Base-by-base conservation (phyloP, 805 yeast genomes). In the Starmera caribaea region DNA sequence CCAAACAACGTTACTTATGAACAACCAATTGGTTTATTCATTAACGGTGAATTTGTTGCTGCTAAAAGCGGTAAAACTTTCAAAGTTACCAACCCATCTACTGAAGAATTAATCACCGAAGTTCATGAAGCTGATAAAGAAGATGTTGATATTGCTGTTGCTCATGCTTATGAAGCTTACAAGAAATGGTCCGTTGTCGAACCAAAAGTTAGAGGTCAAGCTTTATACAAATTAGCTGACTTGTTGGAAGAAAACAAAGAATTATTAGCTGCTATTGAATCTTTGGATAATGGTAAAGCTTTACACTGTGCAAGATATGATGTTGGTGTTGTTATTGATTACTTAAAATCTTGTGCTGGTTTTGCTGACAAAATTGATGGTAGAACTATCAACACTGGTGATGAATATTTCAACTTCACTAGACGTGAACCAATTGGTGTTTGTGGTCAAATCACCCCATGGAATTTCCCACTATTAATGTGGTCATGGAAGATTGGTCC, bases 401-500 rank as follows among this genome's bases (percentile, higher is more conserved):
- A 58, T 42, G 53, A 69, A 30, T 73, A 71, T 56, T 68, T 72
- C 54, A 70, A 68, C 44, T 78, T 64, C 56, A 73, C 81, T 41
- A 65, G 73, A 51, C 67, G 71, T 57, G 83, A 77, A 63, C 83
- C 85, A 49, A 64, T 69, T 53, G 84, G 83, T 53, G 83, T 78
- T 35, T 76, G 81, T 64, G 83, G 80, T 42, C 82, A 78, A 59
- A 71, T 78, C 46, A 77, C 78, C 50, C 83, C 85, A 50, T 78
- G 84, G 85, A 78, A 78, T 58, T 78, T 77, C 69, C 84, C 85
- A 48, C 65, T 78, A 53, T 68, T 77, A 54, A 78, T 79, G 70
- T 72, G 76, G 61, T 63, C 79, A 30, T 78, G 85, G 84, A 78
- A 78, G 54, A 64, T 76, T 43, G 82, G 79, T 45, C 83, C 85